phyloP scores from a whole-genome alignment of 148 eudicot species.

The Spergularia bocconei region DNA sequence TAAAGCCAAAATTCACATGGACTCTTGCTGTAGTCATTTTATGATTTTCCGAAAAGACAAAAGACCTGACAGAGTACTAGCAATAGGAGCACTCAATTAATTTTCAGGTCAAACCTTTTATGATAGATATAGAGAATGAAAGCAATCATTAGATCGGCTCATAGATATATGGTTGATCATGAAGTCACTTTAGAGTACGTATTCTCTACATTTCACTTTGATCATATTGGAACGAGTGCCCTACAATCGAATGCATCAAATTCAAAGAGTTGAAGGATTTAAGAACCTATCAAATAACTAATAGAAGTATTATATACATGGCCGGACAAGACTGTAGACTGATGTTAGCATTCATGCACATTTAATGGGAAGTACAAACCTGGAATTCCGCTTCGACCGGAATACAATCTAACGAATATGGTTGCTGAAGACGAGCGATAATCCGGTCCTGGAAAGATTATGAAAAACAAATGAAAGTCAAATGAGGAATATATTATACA shows the following conservation, averaged over 20 bases:
- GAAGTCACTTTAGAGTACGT: too few species aligned
- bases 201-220: too few species aligned
- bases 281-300: not conserved
- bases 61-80: too few species aligned
- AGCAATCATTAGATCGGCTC: too few species aligned
- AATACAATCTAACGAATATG: constrained; percentile 95
- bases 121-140: too few species aligned
- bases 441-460: constrained; percentile 67
- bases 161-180: too few species aligned
- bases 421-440: constrained; percentile 98
- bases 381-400: constrained; percentile 99
- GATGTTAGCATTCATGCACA: not conserved
- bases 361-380: constrained; percentile 39
- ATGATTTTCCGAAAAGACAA: too few species aligned
- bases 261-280: not conserved
- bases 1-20: not conserved
- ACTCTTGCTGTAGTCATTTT: not conserved
- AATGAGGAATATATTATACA: constrained; percentile 4
- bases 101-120: too few species aligned
- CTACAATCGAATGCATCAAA: not conserved
- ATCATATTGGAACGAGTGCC: not conserved
- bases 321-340: not conserved
- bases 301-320: not conserved
- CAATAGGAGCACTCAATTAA: too few species aligned
- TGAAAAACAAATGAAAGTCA: not conserved